These are phyloP conservation scores for Aspergillus panamensis DNA, from an alignment of 495 filamentous ascomycete genomes.

Conservation along the genomic window DNA sequence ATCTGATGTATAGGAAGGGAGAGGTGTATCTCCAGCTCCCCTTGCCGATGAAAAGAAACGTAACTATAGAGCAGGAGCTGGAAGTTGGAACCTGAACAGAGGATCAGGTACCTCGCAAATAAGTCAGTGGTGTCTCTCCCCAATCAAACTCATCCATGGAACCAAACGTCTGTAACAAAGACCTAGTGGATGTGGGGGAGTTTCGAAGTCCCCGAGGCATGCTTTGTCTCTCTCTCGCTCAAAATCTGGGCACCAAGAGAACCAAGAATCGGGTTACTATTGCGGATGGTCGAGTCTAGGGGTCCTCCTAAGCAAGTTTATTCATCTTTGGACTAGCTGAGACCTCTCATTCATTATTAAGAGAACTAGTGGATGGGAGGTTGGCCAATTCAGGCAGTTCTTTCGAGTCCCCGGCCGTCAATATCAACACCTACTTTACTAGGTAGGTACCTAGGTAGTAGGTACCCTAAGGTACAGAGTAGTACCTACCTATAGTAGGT, in stretches of 20 bases:
- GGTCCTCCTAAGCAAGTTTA: too few species aligned
- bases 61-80: not conserved
- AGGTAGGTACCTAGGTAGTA: too few species aligned
- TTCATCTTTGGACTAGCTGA: not conserved
- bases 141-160: constrained; percentile 17
- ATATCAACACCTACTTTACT: too few species aligned
- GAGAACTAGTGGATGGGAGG: not conserved
- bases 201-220: not conserved
- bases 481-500: too few species aligned
- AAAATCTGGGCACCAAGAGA: not conserved
- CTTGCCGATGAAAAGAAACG: not conserved
- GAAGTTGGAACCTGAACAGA: not conserved
- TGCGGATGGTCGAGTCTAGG: not conserved
- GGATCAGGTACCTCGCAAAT: not conserved
- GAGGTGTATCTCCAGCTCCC: not conserved
- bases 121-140: constrained; percentile 12
- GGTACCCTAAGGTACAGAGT: too few species aligned
- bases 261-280: not conserved
- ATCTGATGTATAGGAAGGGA: not conserved
- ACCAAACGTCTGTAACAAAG: constrained; percentile 20
- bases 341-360: not conserved
- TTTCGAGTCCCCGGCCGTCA: too few species aligned
- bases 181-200: constrained; percentile 17
- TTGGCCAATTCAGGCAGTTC: not conserved
- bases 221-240: too few species aligned